Percentiles rank a stretch among this genome's conserved stretches.
Evolutionary conservation across 2,329 filamentous ascomycete genomes (phyloP).

Genomic region (Fusarium setosum): DNA sequence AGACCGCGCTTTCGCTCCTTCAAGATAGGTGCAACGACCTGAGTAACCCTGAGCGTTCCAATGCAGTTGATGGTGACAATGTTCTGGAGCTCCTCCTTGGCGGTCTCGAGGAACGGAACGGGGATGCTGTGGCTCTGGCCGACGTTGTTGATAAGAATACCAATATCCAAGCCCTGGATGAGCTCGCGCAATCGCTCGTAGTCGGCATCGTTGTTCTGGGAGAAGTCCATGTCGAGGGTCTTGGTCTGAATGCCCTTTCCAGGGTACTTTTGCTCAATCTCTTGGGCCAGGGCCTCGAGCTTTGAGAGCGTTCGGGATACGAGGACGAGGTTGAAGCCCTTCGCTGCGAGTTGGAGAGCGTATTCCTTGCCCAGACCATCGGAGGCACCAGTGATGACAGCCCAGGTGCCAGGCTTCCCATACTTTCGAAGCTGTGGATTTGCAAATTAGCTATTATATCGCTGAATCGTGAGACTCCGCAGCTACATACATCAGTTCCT

Average conservation of each 20-base stretch:
- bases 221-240: slow-evolving; percentile 91
- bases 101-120: slow-evolving; percentile 85
- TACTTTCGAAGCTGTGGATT: slow-evolving; percentile 81
- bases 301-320: slow-evolving; percentile 97
- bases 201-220: slow-evolving; percentile 81
- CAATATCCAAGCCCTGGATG: slow-evolving; percentile 80
- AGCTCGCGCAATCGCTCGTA: slow-evolving; percentile 79
- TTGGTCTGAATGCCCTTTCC: slow-evolving; percentile 74
- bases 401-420: slow-evolving; percentile 93
- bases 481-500: slow-evolving; percentile 67
- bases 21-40: slow-evolving; percentile 87
- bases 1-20: slow-evolving; percentile 85
- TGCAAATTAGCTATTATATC: neutral
- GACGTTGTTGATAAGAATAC: slow-evolving; percentile 96
- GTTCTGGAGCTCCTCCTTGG: slow-evolving; percentile 81
- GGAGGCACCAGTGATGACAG: slow-evolving; percentile 92
- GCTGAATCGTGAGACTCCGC: neutral
- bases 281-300: slow-evolving; percentile 79
- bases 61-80: slow-evolving; percentile 97
- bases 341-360: slow-evolving; percentile 86
- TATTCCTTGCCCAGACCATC: slow-evolving; percentile 98
- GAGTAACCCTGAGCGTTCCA: slow-evolving; percentile 88
- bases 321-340: slow-evolving; percentile 94
- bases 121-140: slow-evolving; percentile 95
- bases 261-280: slow-evolving; percentile 78